phyloP scores from a whole-genome alignment of 345 rosid species.

The Jatropha curcas region DNA sequence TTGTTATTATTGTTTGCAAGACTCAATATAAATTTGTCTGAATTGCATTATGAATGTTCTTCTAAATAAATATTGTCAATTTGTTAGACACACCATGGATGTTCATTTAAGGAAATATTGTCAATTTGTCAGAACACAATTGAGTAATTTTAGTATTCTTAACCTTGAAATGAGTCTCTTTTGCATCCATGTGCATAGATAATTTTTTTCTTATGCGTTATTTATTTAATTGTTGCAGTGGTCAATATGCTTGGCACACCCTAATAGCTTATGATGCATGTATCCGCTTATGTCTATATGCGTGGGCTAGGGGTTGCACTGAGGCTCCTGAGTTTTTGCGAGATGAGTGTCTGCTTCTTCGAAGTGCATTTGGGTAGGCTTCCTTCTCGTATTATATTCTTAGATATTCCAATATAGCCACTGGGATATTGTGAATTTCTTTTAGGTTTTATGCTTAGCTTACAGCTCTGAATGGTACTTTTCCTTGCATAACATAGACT shows the following conservation, averaged over 20 bases:
- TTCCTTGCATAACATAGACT: slow-evolving; percentile 40
- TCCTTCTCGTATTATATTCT: slow-evolving; percentile 18
- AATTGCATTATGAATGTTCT: neutral
- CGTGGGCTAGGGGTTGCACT: slow-evolving; percentile 84
- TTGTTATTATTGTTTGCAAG: neutral
- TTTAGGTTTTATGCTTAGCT: slow-evolving; percentile 5
- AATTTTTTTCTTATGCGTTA: slow-evolving; percentile 13
- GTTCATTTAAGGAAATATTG: neutral
- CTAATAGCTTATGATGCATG: slow-evolving; percentile 95
- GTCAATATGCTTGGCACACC: slow-evolving; percentile 92
- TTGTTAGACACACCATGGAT: too few relatives aligned
- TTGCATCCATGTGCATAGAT: neutral
- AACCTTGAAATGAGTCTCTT: slow-evolving; percentile 4
- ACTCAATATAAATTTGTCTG: neutral
- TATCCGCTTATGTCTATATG: slow-evolving; percentile 71
- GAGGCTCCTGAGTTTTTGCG: slow-evolving; percentile 95
- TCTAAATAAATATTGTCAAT: too few relatives aligned
- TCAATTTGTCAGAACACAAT: neutral
- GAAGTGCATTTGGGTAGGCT: slow-evolving; percentile 90
- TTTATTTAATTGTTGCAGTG: slow-evolving; percentile 43
- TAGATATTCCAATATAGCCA: slow-evolving; percentile 6
- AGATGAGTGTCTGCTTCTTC: slow-evolving; percentile 83
- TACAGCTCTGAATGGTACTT: slow-evolving; percentile 14
- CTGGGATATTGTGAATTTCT: neutral
- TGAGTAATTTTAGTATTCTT: neutral